phyloP scores from a whole-genome alignment of 192 early-diverging fungal species.

The Globomyces pollinis-pini region DNA sequence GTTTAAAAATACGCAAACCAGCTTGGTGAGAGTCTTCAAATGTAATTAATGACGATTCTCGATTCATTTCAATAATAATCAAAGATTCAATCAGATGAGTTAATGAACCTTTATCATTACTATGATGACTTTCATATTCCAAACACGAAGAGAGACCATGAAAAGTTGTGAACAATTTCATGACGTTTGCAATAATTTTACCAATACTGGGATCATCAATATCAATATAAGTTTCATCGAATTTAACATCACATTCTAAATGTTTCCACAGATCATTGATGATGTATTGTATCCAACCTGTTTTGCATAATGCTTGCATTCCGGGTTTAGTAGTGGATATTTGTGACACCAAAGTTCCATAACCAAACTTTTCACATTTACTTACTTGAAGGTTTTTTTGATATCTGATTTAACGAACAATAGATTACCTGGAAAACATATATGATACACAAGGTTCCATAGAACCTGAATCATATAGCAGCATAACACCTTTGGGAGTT shows the following conservation, averaged over 20 bases:
- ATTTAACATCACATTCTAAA: slow-evolving; percentile 26
- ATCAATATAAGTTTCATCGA: slow-evolving; percentile 18
- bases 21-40: slow-evolving; percentile 34
- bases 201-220: slow-evolving; percentile 24
- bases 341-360: slow-evolving; percentile 44
- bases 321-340: slow-evolving; percentile 34
- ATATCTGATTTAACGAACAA: slow-evolving; percentile 21
- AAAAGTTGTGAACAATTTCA: slow-evolving; percentile 38
- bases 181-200: slow-evolving; percentile 31
- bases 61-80: slow-evolving; percentile 11
- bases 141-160: slow-evolving; percentile 27
- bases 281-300: slow-evolving; percentile 23
- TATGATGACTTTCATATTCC: slow-evolving; percentile 10
- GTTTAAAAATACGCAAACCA: slow-evolving; percentile 29
- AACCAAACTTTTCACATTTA: slow-evolving; percentile 49
- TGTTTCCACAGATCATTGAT: slow-evolving; percentile 30
- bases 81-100: slow-evolving; percentile 9
- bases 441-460: slow-evolving; percentile 37
- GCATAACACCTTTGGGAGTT: slow-evolving; percentile 39
- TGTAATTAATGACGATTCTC: not conserved
- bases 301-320: slow-evolving; percentile 32
- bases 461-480: slow-evolving; percentile 30
- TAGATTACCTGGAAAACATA: slow-evolving; percentile 27
- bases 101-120: slow-evolving; percentile 6
- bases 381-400: slow-evolving; percentile 47